Conservation (phyloP, 108 stramenopile species). For the Chaetoceros tenuissimus region DNA sequence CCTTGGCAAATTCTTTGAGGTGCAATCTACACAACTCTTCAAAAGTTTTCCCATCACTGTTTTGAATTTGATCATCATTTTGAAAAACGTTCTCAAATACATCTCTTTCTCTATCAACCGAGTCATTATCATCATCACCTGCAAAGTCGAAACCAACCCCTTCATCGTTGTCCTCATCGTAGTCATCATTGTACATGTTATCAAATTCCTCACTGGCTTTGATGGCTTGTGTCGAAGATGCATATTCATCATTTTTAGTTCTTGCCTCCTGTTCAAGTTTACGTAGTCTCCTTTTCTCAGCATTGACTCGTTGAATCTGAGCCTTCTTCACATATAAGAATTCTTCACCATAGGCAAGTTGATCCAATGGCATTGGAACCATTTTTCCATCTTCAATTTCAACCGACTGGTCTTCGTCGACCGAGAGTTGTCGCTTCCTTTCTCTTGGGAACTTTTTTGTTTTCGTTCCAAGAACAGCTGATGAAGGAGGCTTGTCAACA, state of each 20-base stretch:
- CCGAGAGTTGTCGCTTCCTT: neutral
- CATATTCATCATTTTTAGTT: conserved; percentile 6
- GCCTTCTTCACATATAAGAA: conserved; percentile 76
- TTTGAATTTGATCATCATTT: neutral
- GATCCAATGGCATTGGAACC: conserved; percentile 12
- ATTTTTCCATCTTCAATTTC: conserved; percentile 5
- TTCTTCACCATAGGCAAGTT: conserved; percentile 62
- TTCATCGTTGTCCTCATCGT: conserved; percentile 41
- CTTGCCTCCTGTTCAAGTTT: conserved; percentile 17
- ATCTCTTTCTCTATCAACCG: neutral
- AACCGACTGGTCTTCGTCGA: neutral
- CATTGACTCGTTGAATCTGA: conserved; percentile 44
- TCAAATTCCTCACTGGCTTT: conserved; percentile 24
- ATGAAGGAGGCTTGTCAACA: conserved; percentile 47
- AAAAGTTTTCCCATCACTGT: conserved; percentile 55
- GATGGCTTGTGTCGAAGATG: conserved; percentile 1
- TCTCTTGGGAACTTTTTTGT: conserved; percentile 13
- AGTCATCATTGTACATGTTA: conserved; percentile 21
- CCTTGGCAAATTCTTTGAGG: conserved; percentile 77
- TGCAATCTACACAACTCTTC: conserved; percentile 90
- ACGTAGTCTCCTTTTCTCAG: conserved; percentile 27
- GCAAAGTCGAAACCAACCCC: conserved; percentile 35
- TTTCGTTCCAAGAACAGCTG: conserved; percentile 63
- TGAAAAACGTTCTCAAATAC: conserved; percentile 4
- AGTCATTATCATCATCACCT: conserved; percentile 31